Evolutionary conservation across 495 filamentous ascomycete species (phyloP), one percentile per base, ranked within the genome.

Genomic region (Baudoinia panamericana): DNA sequence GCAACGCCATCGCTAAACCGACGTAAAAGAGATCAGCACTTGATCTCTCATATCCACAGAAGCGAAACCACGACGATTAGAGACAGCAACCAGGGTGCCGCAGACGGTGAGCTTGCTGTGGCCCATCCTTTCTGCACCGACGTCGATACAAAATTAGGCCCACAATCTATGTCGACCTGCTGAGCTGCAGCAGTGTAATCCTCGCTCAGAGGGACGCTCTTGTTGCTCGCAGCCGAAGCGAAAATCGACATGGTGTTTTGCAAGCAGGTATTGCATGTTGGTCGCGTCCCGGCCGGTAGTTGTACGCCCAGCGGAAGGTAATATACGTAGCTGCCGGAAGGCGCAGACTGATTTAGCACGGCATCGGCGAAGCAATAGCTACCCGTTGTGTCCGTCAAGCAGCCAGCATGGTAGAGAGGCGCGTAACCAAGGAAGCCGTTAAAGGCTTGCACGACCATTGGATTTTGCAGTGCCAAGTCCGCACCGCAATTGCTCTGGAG

Each of bases 341-440:
- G 64, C 19, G 72, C 78, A 8, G 72, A 67, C 13, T 53, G 51
- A 56, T 93, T 93, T 8, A 78, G 85, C 43, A 84, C 73, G 18
- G 86, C 84, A 51, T 84, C 80, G 42, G 84, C 83, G 55, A 85
- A 95, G 61, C 79, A 84, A 53, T 81, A 83, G 22, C 57, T 55
- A 6, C 67, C 67, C 24, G 62, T 48, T 2, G 63, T 58, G 49
- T 82, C 75, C 23, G 59, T 62, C 31, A 87, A 63, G 56, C 90
- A 97, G 5, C 73, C 75, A 0, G 83, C 82, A n/a, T 66, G 66
- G 59, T 85, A 93, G 22, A 93, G 56, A 15, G 79, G 70, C 23
- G 76, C 64, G 55, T 90, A 93, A 27, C 78, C 68, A 32, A 78
- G 58, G 44, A 93, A 65, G 25, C 78, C 78, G 35, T 68, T 61